phyloP scores from a whole-genome alignment of 805 yeast species.

The Spathaspora sp. region DNA sequence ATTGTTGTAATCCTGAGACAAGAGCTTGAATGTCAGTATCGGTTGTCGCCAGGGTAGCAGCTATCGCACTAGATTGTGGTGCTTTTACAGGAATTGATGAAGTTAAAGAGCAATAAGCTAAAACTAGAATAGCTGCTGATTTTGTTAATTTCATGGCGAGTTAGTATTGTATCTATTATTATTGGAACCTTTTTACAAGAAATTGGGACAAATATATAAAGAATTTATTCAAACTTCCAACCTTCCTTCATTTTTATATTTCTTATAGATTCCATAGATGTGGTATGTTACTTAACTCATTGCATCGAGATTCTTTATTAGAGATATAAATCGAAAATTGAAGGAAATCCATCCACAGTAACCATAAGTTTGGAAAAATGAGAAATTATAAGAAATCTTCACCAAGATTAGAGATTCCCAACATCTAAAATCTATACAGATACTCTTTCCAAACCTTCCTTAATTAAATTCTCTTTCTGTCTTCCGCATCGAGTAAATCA shows the following conservation, averaged over 20 bases:
- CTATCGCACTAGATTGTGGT: not conserved
- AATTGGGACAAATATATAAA: not conserved
- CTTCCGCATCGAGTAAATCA: not conserved
- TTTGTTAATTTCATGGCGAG: conserved; percentile 7
- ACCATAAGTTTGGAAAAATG: not conserved
- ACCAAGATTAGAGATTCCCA: not conserved
- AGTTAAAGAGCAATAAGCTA: conserved; percentile 9
- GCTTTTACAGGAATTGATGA: not conserved
- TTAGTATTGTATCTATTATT: not conserved
- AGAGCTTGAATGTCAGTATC: not conserved
- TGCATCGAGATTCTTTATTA: not conserved
- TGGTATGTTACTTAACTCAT: no score
- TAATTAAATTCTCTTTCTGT: not conserved
- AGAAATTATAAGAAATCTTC: not conserved
- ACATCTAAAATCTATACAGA: not conserved
- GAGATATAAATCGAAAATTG: not conserved
- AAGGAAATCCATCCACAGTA: not conserved
- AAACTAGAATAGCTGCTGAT: conserved; percentile 5
- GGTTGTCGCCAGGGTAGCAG: no score
- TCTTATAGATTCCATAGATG: not conserved
- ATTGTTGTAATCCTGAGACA: not conserved
- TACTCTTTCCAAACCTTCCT: not conserved
- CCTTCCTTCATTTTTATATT: not conserved
- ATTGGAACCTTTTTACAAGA: not conserved
- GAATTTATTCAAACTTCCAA: not conserved